These are phyloP conservation scores for Pyrenochaeta sp. DNA, from an alignment of 2,329 filamentous ascomycete genomes.

Conservation along the genomic window DNA sequence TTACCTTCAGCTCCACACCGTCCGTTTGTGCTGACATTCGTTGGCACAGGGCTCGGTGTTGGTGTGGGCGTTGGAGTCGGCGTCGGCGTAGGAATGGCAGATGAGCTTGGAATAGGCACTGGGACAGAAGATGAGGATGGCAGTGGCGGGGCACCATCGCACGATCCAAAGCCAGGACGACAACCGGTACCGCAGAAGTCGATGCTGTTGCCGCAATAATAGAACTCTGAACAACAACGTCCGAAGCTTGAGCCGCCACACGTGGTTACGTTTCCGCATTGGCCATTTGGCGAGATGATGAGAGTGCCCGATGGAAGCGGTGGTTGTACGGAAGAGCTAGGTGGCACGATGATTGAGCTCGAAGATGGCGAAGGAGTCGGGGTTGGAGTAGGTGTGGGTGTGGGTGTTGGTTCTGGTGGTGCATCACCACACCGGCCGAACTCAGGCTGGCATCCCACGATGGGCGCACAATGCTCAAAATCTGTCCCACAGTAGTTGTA, in stretches of 20 bases:
- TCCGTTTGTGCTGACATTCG: conserved; percentile 37
- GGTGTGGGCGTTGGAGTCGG: conserved; percentile 15
- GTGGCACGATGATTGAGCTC: conserved; percentile 8
- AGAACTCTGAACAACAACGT: conserved; percentile 37
- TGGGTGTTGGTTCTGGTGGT: conserved; percentile 14
- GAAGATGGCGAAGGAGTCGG: conserved; percentile 29
- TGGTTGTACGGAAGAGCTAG: conserved; percentile 26
- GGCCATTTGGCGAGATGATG: conserved; percentile 35
- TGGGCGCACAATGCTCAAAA: conserved; percentile 28
- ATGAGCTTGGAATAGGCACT: conserved; percentile 16
- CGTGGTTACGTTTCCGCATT: conserved; percentile 41
- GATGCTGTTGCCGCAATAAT: conserved; percentile 31
- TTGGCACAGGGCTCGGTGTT: conserved; percentile 26
- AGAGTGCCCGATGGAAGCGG: conserved; percentile 35
- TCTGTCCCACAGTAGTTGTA: conserved; percentile 40
- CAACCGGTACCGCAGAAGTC: conserved; percentile 41
- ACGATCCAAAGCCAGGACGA: conserved; percentile 33
- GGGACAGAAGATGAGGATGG: conserved; percentile 16
- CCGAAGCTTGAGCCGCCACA: conserved; percentile 36
- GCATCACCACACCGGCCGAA: conserved; percentile 39
- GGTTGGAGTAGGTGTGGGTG: conserved; percentile 24
- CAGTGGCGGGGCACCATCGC: conserved; percentile 26
- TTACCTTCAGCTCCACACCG: conserved; percentile 35
- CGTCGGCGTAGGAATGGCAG: conserved; percentile 8
- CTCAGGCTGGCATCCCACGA: conserved; percentile 39